Evolutionary conservation across 805 yeast species (phyloP), one percentile per base, ranked within the genome.

Genomic region (Pichia gijzeniarum): DNA sequence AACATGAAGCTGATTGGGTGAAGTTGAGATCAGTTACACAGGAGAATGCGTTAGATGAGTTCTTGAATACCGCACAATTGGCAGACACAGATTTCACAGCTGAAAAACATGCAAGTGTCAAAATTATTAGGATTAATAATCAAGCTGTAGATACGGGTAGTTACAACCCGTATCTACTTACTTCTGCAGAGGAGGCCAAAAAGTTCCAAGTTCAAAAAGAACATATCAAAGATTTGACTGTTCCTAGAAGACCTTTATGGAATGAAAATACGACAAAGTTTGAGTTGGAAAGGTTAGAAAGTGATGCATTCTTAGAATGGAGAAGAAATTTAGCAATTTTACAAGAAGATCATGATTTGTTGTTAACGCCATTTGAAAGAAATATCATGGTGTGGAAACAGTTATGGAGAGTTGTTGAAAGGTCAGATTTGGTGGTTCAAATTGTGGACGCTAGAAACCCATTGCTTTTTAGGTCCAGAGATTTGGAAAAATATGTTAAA

Each of bases 401-500:
- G 67, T 71, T 93, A 53, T 93, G 99, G 99, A 78, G 99, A 68
- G 99, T 93, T 37, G 85, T 89, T 20, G 99, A 93, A 65, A 79
- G 98, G 60, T 86, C 93, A 20, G 96, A 91, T 64, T 72, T 93
- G 56, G 79, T 93, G 34, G 97, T 93, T 5, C 99, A 93, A 63
- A 93, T 93, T 69, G 98, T 93, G 25, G 99, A 93, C 69, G 98
- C 97, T 12, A 77, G 99, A 67, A 89, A 87, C 61, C 99, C 99
- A 5, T 67, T 90, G 48, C 71, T 88, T 49, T 93, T 88, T 70
- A 76, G 98, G 61, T 89, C 96, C 1, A 77, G 77, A 21, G 98
- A 93, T 67, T 73, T 59, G 59, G 98, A 86, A 53, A 72, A 66
- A 20, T 93, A 93, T 59, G 97, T 89, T 18, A 70, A 74, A 45